Base-by-base conservation (phyloP, 1,284 basidiomycete species). In the Apiotrichum brassicae region DNA sequence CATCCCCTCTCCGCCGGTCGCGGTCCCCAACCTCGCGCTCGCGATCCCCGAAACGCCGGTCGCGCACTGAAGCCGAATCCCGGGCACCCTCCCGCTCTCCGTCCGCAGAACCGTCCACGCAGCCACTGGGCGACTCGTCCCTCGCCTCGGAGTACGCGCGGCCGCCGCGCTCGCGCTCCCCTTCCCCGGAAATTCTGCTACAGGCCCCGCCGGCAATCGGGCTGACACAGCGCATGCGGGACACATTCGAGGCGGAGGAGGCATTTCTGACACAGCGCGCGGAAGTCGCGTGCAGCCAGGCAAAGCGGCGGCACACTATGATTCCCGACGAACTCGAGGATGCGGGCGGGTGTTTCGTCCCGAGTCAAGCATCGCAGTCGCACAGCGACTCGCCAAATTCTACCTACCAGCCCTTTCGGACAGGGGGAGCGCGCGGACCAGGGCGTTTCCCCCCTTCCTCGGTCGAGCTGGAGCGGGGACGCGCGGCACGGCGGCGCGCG, bases 51-150 rank as follows among this genome's bases (percentile, higher is more conserved):
- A 48, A 49, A 3, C 46, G 43, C 9, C 36, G 26, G 11, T 30
- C 25, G 13, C 35, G 6, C 34, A 37, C 12, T 30, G 19, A 9
- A 33, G 16, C 36, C 16, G 19, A 20, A 8, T 38, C 38, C 6
- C 23, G 24, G 23, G 41, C 51, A 5, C 28, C 35, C 13, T 46
- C 49, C 16, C 44, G 52, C 11, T 43, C 28, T 14, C 28, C 28
- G 14, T 9, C 28, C 14, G 14, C 20, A 26, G 36, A 62, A 9
- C 62, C 57, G 3, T 16, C 54, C 1, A 71, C 69, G n/a, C 67
- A 70, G 41, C 63, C 67, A 4, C 42, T 70, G 18, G 66, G 65
- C n/a, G 57, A 59, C 24, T 68, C 67, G 2, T 32, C 42, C 2
- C 54, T 71, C 2, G 65, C 63, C 2, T 38, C 40, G 4, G 37